Conservation (phyloP, 164 flowering plant species). For the Cinnamomum chago region DNA sequence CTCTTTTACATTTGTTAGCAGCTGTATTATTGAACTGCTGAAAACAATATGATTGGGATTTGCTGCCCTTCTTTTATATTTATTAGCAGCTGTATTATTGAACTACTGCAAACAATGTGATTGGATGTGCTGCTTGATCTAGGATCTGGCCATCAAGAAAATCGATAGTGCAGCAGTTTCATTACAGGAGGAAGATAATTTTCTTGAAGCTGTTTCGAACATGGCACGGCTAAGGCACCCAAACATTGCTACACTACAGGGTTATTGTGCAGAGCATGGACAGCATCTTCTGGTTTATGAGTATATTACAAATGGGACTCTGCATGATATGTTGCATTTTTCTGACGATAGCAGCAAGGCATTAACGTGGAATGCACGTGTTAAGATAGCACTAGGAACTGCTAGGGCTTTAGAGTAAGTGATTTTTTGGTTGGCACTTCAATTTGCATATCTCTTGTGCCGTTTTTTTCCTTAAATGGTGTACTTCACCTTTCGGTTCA, state of each 20-base stretch:
- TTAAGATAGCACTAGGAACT: conserved; percentile 84
- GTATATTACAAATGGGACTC: conserved; percentile 64
- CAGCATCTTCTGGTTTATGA: conserved; percentile 89
- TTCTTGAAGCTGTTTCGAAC: conserved; percentile 86
- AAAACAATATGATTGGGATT: not conserved
- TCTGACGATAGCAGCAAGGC: conserved; percentile 64
- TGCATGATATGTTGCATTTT: conserved; percentile 87
- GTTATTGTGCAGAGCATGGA: conserved; percentile 89
- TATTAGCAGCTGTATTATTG: not conserved
- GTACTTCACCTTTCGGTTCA: conserved; percentile 21
- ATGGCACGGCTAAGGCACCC: conserved; percentile 92
- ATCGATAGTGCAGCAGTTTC: conserved; percentile 87
- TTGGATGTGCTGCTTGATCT: conserved; percentile 11
- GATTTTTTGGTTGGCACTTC: conserved; percentile 5
- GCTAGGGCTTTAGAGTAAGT: conserved; percentile 93
- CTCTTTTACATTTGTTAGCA: not conserved
- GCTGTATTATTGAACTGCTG: not conserved
- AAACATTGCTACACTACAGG: conserved; percentile 63
- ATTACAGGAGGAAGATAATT: conserved; percentile 85
- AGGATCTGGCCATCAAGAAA: conserved; percentile 84
- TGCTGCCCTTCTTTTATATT: not conserved
- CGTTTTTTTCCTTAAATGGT: conserved; percentile 6
- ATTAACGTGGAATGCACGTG: conserved; percentile 88
- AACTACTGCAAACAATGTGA: not conserved
- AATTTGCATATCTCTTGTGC: not conserved